Evolutionary conservation across 495 filamentous ascomycete species (phyloP).

Genomic region (Halenospora varia): DNA sequence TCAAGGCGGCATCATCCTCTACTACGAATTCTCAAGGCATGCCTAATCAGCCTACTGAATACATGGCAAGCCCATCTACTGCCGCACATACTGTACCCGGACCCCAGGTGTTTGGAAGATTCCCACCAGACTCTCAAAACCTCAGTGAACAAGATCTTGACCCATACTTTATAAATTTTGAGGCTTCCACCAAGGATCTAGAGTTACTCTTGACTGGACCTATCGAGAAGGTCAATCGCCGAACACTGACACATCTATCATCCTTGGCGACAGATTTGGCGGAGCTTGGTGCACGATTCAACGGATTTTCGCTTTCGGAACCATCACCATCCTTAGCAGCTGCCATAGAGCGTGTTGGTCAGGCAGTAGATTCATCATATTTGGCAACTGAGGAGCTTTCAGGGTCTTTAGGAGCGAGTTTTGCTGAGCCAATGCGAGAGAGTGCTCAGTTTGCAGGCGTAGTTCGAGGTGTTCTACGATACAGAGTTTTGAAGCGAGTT

Average conservation of each 20-base stretch:
- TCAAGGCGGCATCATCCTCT: slow-evolving; percentile 56
- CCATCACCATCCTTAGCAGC: slow-evolving; percentile 81
- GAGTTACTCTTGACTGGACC: slow-evolving; percentile 83
- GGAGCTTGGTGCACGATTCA: slow-evolving; percentile 89
- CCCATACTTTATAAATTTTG: slow-evolving; percentile 90
- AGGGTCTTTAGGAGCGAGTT: slow-evolving; percentile 73
- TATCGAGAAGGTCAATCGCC: slow-evolving; percentile 92
- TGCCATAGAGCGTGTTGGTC: slow-evolving; percentile 89
- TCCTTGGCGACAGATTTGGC: slow-evolving; percentile 81
- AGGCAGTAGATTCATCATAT: slow-evolving; percentile 93
- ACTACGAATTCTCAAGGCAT: slow-evolving; percentile 42
- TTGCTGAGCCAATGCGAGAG: slow-evolving; percentile 96
- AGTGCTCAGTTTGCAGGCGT: slow-evolving; percentile 96
- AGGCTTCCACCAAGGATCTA: slow-evolving; percentile 80
- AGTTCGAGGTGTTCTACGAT: slow-evolving; percentile 81
- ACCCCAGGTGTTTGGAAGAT: slow-evolving; percentile 67
- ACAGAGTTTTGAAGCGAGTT: slow-evolving; percentile 84
- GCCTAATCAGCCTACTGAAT: slow-evolving; percentile 35
- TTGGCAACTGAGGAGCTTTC: slow-evolving; percentile 93
- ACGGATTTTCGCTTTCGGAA: slow-evolving; percentile 95
- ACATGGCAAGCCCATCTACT: slow-evolving; percentile 42
- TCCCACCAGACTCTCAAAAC: slow-evolving; percentile 72
- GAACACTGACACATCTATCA: slow-evolving; percentile 79
- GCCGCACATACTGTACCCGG: slow-evolving; percentile 56
- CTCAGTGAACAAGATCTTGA: slow-evolving; percentile 88